Evolutionary conservation across 495 filamentous ascomycete genomes (phyloP).

Genomic region (Xylaria scruposa): DNA sequence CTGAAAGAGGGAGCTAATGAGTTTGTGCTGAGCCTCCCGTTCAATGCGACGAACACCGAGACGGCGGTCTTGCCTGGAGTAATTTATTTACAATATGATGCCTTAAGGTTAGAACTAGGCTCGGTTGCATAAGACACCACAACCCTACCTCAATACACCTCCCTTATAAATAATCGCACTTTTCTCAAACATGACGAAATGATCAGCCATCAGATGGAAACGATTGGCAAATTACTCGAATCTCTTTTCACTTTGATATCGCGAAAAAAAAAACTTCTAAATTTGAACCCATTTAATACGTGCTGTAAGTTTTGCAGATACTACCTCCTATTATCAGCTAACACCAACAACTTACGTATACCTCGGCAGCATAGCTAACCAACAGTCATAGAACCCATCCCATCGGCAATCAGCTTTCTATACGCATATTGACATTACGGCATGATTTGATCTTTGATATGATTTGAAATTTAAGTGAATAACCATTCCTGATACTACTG

Average conservation of each 20-base stretch:
- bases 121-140: no score
- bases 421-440: not conserved
- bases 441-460: not conserved
- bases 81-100: conserved; percentile 67
- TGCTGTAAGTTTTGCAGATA: no score
- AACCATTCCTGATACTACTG: not conserved
- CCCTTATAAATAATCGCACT: not conserved
- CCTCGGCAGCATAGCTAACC: not conserved
- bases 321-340: no score
- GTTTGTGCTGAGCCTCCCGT: conserved; percentile 58
- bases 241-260: not conserved
- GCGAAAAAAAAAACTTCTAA: not conserved
- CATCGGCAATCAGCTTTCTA: not conserved
- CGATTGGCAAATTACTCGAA: not conserved
- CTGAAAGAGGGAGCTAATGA: conserved; percentile 56
- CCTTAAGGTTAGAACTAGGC: conserved; percentile 53
- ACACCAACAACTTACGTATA: no score
- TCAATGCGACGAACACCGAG: conserved; percentile 60
- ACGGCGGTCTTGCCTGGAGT: conserved; percentile 56
- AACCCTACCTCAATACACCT: not conserved
- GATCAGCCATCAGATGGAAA: not conserved
- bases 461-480: not conserved
- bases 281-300: not conserved
- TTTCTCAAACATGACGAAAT: not conserved
- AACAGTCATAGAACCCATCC: not conserved